Base-by-base conservation (phyloP, 495 filamentous ascomycete genomes). In the Monascus purpureus region DNA sequence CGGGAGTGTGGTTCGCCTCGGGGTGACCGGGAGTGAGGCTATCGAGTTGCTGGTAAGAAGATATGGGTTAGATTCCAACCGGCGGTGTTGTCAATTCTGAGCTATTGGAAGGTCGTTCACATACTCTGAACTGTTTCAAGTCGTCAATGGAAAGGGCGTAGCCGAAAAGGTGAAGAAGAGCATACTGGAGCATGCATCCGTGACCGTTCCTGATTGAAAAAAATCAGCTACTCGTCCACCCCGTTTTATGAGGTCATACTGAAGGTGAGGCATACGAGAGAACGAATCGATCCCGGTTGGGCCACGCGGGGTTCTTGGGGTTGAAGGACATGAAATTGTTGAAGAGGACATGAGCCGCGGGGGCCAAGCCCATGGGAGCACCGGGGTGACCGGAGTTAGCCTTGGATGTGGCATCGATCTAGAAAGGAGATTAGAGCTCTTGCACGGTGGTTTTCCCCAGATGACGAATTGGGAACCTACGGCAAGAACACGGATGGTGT, bases 311-410 rank as follows among this genome's bases (percentile, higher is more conserved):
- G 72, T 93, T 95, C 75, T 93, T 86, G 40, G 90, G 90, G 77
- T 99, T 99, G 72, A 95, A 99, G 50, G 61, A 90, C 90, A 99
- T 86, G 73, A 94, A 86, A 60, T 83, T 88, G 73, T 93, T 93
- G 68, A 84, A 99, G 44, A 99, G 80, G 50, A 99, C 81, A 72
- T 99, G 90, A 59, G 90, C 75, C 48, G 87, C 75, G 28, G 92
- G 90, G 49, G 90, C 90, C 90, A 97, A 83, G 65, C 87, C 87
- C 87, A 99, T 99, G 45, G 90, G 90, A 47, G 90, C 90, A 70
- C 90, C 90, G 54, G 90, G 90, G 67, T 99, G 90, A 52, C 90
- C 90, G 43, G 87, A 94, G 70, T 96, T 96, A 50, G 88, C 82
- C 54, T 80, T 74, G 58, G 77, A 76, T 55, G 86, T 93, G 53